phyloP scores from a whole-genome alignment of 2,329 filamentous ascomycete genomes.

The Scedosporium apiospermum region DNA sequence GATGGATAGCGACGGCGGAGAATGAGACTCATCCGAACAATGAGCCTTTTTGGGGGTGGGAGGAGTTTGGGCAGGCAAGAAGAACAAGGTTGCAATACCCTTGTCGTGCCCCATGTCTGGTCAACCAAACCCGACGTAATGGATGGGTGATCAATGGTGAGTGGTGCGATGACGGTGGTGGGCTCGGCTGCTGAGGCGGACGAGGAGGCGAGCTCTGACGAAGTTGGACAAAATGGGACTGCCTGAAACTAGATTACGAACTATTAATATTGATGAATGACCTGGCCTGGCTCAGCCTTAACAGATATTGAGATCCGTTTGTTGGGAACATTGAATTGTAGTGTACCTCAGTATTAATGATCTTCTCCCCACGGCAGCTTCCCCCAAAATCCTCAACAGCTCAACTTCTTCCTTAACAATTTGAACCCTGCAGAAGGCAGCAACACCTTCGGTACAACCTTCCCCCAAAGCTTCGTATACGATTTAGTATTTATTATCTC shows the following conservation, averaged over 20 bases:
- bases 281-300: not conserved
- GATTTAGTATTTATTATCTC: too few species aligned
- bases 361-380: not conserved
- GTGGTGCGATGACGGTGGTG: not conserved
- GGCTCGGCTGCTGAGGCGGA: not conserved
- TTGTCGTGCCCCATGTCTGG: not conserved
- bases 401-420: not conserved
- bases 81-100: not conserved
- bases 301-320: not conserved
- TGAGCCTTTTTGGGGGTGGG: not conserved
- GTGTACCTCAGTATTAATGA: not conserved
- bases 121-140: not conserved
- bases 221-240: not conserved
- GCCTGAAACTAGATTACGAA: too few species aligned
- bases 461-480: too few species aligned
- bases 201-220: not conserved
- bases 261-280: not conserved
- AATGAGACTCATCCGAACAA: not conserved
- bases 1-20: not conserved
- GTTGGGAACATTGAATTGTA: not conserved
- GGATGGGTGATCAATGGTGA: not conserved
- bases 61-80: too few species aligned
- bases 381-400: not conserved
- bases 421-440: too few species aligned
- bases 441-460: too few species aligned